phyloP scores from a whole-genome alignment of 2,329 filamentous ascomycete species.

The Colletotrichum sp. region DNA sequence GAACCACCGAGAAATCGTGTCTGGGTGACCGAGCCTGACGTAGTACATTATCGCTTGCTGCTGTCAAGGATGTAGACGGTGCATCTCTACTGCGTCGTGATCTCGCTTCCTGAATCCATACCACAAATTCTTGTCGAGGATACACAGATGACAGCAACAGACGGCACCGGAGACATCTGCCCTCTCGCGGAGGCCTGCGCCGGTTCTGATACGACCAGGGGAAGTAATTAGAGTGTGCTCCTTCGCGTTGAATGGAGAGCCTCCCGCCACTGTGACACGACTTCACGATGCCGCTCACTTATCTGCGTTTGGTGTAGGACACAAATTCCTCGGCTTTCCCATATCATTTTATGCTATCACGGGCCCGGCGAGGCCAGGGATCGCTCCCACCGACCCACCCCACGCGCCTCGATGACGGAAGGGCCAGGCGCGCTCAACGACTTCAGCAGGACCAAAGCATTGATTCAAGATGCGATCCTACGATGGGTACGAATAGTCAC shows the following conservation, averaged over 20 bases:
- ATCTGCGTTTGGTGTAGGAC: neutral
- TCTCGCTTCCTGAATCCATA: too few species aligned
- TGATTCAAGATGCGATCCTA: accelerated
- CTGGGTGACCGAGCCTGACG: accelerated
- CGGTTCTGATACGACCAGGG: neutral
- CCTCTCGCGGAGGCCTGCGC: too few species aligned
- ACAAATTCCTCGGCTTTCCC: neutral
- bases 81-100: too few species aligned
- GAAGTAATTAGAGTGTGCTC: neutral
- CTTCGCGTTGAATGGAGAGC: neutral
- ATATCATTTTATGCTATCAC: neutral
- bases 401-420: neutral
- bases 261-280: neutral
- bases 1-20: too few species aligned
- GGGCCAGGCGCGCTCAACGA: neutral
- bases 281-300: too few species aligned
- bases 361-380: neutral
- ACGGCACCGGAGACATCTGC: too few species aligned
- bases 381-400: neutral
- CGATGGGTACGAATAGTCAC: accelerated
- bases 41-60: too few species aligned
- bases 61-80: too few species aligned
- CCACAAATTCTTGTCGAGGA: too few species aligned
- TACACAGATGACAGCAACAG: too few species aligned
- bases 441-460: neutral